Conservation (phyloP, 306 rosid species). For the Dalbergia oliveri region DNA sequence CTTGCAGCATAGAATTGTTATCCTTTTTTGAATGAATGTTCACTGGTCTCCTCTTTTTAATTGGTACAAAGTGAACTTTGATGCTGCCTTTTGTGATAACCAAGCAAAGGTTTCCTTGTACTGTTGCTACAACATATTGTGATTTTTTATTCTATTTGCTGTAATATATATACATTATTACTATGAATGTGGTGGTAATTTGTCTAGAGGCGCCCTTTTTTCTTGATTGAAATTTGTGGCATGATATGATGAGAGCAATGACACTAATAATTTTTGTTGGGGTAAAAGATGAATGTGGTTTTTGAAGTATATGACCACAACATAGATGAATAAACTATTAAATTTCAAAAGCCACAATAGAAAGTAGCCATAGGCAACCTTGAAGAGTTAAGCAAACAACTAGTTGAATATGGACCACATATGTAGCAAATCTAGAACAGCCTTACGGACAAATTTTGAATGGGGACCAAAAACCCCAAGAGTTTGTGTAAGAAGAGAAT, state of each 20-base stretch:
- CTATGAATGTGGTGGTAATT: not conserved
- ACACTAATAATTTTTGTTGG: not conserved
- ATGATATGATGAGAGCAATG: constrained; percentile 15
- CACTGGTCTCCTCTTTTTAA: too few species aligned
- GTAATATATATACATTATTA: not conserved
- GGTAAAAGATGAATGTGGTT: not conserved
- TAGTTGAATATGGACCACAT: constrained; percentile 28
- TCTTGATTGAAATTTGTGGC: not conserved
- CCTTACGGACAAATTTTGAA: not conserved
- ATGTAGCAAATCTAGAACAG: not conserved
- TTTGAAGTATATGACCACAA: not conserved
- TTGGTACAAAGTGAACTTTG: too few species aligned
- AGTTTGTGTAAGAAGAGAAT: not conserved
- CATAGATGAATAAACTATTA: not conserved
- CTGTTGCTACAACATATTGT: too few species aligned
- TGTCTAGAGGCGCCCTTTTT: not conserved
- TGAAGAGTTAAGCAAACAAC: constrained; percentile 14
- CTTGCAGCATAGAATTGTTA: too few species aligned
- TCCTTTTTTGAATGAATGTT: too few species aligned
- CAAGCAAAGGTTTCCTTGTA: too few species aligned
- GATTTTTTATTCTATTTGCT: not conserved
- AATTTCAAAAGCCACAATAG: not conserved
- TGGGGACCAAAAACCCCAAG: constrained; percentile 7
- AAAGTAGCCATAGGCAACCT: not conserved
- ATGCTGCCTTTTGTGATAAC: too few species aligned